Evolutionary conservation across 2,329 filamentous ascomycete species (phyloP), one percentile per base, ranked within the genome.

Genomic region (Trichophyton simii): DNA sequence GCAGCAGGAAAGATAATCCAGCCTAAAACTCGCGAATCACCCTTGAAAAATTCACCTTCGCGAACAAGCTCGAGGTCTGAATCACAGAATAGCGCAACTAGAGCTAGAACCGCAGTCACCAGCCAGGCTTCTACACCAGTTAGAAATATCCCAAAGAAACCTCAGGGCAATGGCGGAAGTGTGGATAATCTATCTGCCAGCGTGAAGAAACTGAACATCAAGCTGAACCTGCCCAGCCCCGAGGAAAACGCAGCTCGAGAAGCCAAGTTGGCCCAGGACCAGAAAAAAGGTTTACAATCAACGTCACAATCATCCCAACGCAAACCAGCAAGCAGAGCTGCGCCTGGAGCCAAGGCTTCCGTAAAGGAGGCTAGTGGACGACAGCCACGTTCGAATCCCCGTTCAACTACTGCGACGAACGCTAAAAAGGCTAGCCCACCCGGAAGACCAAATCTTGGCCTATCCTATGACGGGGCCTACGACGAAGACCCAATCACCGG

Each of bases 181-280:
- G 28, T 63, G 6, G 81, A 84, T 52, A 73, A 72, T 18, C 69
- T 84, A 28, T 75, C 80, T 0, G 75, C 77, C 2, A 80, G 80
- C 3, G 69, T 85, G 63, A 81, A 81, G 67, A 80, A 79, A 31
- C 69, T 78, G 63, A 76, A 70, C 60, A 80, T 86, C 60, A 84
- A 82, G 22, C 68, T 86, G 57, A 84, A 83, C 64, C 74, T 85
- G 59, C 81, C 81, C 0, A 76, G 80, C 0, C 78, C 78, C 22
- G 82, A 84, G 67, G 82, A 84, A 67, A 76, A 84, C 63, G 80
- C 82, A 31, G 76, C 75, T 6, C 72, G 79, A 22, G 79, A 82
- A 67, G 76, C 77, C 58, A 68, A 67, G n/a, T 52, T 28, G 20
- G 65, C 69, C 0, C 71, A 75, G n/a, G 74, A 76, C 46, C 73